Base-by-base conservation (phyloP, 352 stramenopile genomes). In the Globisporangium cystogenes region DNA sequence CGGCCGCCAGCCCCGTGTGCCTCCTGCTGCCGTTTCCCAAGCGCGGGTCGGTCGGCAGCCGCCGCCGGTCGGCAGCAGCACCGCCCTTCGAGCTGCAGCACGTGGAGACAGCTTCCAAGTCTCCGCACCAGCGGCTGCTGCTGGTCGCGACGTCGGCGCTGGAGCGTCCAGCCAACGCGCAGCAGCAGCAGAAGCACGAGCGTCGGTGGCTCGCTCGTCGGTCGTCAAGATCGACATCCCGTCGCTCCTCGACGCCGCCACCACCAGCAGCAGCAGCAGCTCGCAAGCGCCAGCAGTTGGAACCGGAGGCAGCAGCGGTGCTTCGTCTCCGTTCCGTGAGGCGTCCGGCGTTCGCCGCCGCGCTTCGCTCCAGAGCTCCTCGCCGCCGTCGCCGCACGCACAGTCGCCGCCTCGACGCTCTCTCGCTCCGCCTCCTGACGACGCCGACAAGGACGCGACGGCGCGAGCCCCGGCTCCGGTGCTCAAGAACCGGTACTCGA, bases 211-310 rank as follows among this genome's bases (percentile, higher is more conserved):
- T 12, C 40, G 12, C 7, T 51, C 48, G 8, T 45, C 33, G 5
- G n/a, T 40, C n/a, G 55, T 61, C 23, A 56, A 39, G 26, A 61
- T 61, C 21, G 55, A 61, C 33, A 61, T 61, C 7, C 55, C 55
- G 4, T n/a, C 55, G 10, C 24, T 56, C 10, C 23, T 61, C 16
- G 33, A 39, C 20, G 37, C 26, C 26, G 26, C 26, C 3, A 29
- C 3, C 26, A 29, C 26, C 26, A 29, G 16, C 31, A 21, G 26
- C n/a, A 15, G n/a, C 14, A 21, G 18, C 4, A 33, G 16, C 12
- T 21, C 26, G 10, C 7, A 21, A 43, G 21, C 10, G 48, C 26
- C 14, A 2, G 7, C 39, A 41, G 8, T n/a, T 23, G 12, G 7
- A 18, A 12, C 3, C 26, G 45, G 26, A 15, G 18, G 7, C 26